Evolutionary conservation across 78 protist genomes (phyloP), one percentile per base, ranked within the genome.

Genomic region (Pigoraptor vietnamica): DNA sequence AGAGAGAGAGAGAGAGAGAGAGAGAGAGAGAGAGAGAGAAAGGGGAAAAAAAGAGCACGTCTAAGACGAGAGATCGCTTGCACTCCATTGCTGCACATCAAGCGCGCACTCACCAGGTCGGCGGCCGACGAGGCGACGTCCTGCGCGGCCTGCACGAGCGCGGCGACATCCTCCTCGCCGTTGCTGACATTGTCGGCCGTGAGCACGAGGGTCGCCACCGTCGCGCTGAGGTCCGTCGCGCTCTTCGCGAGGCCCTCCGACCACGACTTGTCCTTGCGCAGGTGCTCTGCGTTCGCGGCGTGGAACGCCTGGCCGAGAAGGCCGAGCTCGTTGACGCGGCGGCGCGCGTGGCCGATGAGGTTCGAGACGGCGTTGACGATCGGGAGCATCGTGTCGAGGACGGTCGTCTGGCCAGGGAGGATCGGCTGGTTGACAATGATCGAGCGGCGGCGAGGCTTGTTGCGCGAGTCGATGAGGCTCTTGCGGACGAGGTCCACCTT

Each of bases 1-100:
- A 86, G 88, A 86, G 56, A 86, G 88, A 86, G 56, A 86, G 88
- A 86, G 56, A 86, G 88, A 86, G 56, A 86, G 88, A 86, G 88
- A 86, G 88, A 86, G 88, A 86, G 37, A 37, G 56, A 86, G 88
- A 86, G 56, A 86, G 88, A 86, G n/a, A n/a, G n/a, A n/a, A n/a
- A n/a, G n/a, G n/a, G n/a, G n/a, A 32, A 88, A 2, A 29, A 32
- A 88, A 48, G 67, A 48, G 67, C 29, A 48, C 67, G 14, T 21
- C 67, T 48, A 48, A 48, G 14, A 14, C 67, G 14, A 6, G 14
- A 6, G 67, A 48, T 14, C 67, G 14, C n/a, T n/a, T n/a, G 14
- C 67, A 48, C 6, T 48, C 67, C 67, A 48, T 21, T 14, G 14
- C 6, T 48, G 67, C 67, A 48, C 67, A 14, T 6, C 29, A 48